These are phyloP conservation scores for Cicer bijugum DNA, from an alignment of 306 rosid genomes.

Conservation along the genomic window DNA sequence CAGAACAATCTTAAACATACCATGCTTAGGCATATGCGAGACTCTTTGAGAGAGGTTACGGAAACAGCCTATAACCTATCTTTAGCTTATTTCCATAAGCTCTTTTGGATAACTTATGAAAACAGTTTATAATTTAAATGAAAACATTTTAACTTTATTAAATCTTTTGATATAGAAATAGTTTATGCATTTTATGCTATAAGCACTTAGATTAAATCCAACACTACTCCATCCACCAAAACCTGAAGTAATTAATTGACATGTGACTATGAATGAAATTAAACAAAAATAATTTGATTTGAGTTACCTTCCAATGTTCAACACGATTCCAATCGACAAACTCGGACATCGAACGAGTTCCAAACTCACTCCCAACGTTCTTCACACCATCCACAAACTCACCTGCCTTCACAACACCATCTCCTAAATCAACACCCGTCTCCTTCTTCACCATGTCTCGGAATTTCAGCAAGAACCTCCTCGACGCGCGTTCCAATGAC, in stretches of 20 bases:
- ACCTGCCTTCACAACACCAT: constrained; percentile 52
- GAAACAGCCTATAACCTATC: too few relatives aligned
- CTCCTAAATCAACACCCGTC: constrained; percentile 72
- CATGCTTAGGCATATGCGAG: not conserved
- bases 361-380: constrained; percentile 52
- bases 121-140: too few relatives aligned
- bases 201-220: not conserved
- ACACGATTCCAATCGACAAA: constrained; percentile 77
- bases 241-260: not conserved
- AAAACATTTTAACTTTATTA: too few relatives aligned
- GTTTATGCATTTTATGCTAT: too few relatives aligned
- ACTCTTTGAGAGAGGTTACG: too few relatives aligned
- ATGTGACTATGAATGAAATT: constrained; percentile 21
- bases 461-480: constrained; percentile 67
- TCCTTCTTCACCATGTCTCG: constrained; percentile 72
- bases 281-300: constrained; percentile 27
- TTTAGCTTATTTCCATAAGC: too few relatives aligned
- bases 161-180: too few relatives aligned
- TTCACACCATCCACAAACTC: constrained; percentile 52
- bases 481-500: constrained; percentile 68
- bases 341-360: constrained; percentile 53
- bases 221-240: not conserved
- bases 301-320: constrained; percentile 85
- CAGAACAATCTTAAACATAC: not conserved
- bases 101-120: too few relatives aligned